Percentiles rank a stretch among this genome's conserved stretches.
These are phyloP conservation scores for Tuber aestivum DNA, from an alignment of 495 filamentous ascomycete species.

Conservation along the genomic window DNA sequence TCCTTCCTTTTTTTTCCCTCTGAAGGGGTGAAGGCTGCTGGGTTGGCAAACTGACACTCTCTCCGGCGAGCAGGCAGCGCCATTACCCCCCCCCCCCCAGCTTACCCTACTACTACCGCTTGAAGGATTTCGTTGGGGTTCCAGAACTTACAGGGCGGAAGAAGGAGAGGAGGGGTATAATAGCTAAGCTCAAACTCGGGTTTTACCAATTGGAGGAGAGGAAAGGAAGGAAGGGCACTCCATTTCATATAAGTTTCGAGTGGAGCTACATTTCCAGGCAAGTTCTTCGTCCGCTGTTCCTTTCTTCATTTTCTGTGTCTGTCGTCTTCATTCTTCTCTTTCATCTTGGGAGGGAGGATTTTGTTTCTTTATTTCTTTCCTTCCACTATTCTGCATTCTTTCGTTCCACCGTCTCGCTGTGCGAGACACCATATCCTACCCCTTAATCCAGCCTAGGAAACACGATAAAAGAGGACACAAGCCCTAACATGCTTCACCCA, in stretches of 20 bases:
- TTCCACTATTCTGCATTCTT: conserved; percentile 8
- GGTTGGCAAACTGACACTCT: neutral
- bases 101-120: neutral
- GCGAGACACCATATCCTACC: conserved; percentile 1
- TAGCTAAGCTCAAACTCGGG: neutral
- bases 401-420: conserved; percentile 13
- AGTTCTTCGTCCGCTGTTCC: neutral
- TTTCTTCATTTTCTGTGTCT: conserved; percentile 10
- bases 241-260: neutral
- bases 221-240: neutral
- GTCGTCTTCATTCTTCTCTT: conserved; percentile 20
- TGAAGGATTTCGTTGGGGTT: neutral
- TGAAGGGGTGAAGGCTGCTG: neutral
- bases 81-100: neutral
- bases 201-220: neutral
- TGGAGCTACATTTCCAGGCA: neutral
- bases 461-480: conserved; percentile 7
- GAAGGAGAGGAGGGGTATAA: neutral
- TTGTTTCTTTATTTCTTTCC: conserved; percentile 6
- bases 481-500: conserved; percentile 8
- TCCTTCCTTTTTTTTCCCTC: neutral
- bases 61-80: neutral
- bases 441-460: neutral
- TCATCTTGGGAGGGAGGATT: conserved; percentile 15
- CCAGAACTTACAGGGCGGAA: neutral